phyloP scores from a whole-genome alignment of 2,329 filamentous ascomycete genomes.

The Colletotrichum cuscutae region DNA sequence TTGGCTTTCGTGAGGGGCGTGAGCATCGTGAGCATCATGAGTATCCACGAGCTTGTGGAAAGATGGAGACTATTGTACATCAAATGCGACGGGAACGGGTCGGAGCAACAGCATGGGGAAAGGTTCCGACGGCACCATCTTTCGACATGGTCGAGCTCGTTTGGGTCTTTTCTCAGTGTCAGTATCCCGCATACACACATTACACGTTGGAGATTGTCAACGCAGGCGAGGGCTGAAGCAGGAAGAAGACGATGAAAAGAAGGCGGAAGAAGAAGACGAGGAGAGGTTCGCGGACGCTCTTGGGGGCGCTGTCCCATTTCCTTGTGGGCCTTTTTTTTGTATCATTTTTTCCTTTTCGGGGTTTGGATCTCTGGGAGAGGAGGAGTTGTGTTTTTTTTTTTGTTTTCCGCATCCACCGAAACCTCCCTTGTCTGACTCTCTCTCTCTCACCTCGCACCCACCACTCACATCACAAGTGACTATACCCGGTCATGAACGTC shows the following conservation, averaged over 20 bases:
- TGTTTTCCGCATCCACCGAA: not conserved
- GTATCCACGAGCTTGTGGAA: not conserved
- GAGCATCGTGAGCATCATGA: too few relatives aligned
- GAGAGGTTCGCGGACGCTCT: not conserved
- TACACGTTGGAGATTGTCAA: slow-evolving; percentile 5
- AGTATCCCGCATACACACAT: not conserved
- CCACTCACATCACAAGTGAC: not conserved
- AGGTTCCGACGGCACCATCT: not conserved
- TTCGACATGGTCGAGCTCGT: not conserved
- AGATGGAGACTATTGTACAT: slow-evolving; percentile 14
- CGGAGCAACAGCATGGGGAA: slow-evolving; percentile 12
- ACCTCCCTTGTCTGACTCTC: not conserved
- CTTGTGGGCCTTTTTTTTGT: not conserved
- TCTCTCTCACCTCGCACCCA: not conserved
- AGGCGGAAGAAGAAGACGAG: not conserved
- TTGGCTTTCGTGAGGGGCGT: slow-evolving; percentile 17
- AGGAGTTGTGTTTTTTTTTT: slow-evolving; percentile 12
- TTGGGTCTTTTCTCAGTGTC: slow-evolving; percentile 1
- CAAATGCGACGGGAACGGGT: slow-evolving; percentile 6
- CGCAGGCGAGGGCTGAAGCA: not conserved
- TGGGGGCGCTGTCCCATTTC: not conserved
- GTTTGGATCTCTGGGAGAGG: not conserved
- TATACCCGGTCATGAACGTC: slow-evolving; percentile 45
- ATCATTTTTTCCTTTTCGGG: too few relatives aligned
- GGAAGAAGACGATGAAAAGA: not conserved